Evolutionary conservation across 805 yeast species (phyloP), one percentile per base, ranked within the genome.

Genomic region (Saccharomyces mikatae): DNA sequence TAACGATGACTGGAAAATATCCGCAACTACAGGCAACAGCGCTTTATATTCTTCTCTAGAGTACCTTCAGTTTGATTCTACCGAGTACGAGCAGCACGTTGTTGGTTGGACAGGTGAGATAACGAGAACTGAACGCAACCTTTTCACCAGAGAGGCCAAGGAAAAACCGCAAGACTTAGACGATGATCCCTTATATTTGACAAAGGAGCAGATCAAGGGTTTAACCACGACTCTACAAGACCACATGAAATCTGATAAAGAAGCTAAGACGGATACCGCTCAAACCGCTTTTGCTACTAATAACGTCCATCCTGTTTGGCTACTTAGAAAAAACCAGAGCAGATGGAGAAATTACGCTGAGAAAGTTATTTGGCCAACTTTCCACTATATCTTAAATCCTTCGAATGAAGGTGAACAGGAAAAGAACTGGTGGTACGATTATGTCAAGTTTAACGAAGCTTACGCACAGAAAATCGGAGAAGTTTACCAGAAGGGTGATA

Each of bases 101-200:
- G 83, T 94, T 51, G 97, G 89, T 1, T 94, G 99, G 99, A 87
- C 97, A 0, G 99, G 99, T 48, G 98, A 90, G 69, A 75, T 94
- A 57, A 58, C 58, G 4, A 58, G 64, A 53, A 57, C 56, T 21
- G 51, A 52, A 48, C 46, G 30, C 26, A 47, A 50, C 36, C 54
- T 56, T 47, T 57, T 51, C 49, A 52, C 52, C 11, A 48, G 50
- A 4, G 50, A 46, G 6, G 49, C 44, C 13, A 36, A 36, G 24
- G 44, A 36, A 21, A 36, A 36, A 4, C 22, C 44, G 8, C 44
- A 36, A 3, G 44, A 72, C 54, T 68, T 74, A 47, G 74, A 76
- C 52, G 82, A 76, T 41, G 91, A 86, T 60, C 86, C 89, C 0
- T 73, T 82, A 59, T 84, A 81, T 65, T 71, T 81, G 60, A 75